These are phyloP conservation scores for Tylopilus vinaceipallidus DNA, from an alignment of 768 basidiomycete species.

Conservation along the genomic window DNA sequence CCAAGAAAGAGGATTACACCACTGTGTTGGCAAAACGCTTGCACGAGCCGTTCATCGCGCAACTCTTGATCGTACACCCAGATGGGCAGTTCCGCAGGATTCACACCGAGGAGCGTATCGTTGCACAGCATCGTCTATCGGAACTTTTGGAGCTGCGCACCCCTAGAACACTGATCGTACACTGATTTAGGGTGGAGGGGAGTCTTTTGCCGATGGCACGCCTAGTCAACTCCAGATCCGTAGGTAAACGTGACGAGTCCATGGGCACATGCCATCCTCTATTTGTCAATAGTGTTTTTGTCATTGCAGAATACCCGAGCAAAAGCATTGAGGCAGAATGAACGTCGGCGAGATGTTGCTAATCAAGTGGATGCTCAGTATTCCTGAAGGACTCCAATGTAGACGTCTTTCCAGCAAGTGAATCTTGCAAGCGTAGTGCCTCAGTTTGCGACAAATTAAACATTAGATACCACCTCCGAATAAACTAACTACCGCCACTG, in stretches of 20 bases:
- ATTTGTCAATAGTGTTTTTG: background rate
- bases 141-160: conserved; percentile 18
- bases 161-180: conserved; percentile 22
- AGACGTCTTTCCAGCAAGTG: background rate
- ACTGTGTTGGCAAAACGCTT: conserved; percentile 10
- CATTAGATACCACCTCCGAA: conserved; percentile 53
- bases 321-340: no score
- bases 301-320: no score
- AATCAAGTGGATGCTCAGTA: background rate
- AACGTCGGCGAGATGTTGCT: background rate
- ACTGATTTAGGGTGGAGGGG: conserved; percentile 1
- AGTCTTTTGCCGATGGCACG: background rate
- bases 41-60: conserved; percentile 22
- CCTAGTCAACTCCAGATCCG: background rate
- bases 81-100: conserved; percentile 21
- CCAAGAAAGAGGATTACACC: conserved; percentile 12
- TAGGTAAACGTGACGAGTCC: background rate
- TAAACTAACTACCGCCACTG: conserved; percentile 67
- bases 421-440: background rate
- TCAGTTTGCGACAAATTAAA: background rate
- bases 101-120: conserved; percentile 23
- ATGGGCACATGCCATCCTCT: background rate
- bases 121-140: conserved; percentile 12
- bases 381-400: background rate
- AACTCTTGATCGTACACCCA: conserved; percentile 22